phyloP scores from a whole-genome alignment of 2,329 filamentous ascomycete genomes.

The Geosmithia flava region DNA sequence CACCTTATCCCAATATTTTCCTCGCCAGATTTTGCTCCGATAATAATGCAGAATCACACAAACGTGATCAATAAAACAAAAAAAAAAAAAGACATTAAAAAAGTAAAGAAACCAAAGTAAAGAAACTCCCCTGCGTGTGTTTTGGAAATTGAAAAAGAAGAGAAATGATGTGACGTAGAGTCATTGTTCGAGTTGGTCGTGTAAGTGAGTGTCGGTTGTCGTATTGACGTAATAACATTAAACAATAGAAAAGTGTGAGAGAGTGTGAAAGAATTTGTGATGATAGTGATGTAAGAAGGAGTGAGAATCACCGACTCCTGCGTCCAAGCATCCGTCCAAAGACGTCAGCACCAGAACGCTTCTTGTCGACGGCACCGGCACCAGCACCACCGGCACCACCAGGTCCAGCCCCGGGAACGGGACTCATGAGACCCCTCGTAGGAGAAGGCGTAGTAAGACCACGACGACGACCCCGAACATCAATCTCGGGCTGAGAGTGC shows the following conservation, averaged over 20 bases:
- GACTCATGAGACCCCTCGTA: not conserved
- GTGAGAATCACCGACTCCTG: slow-evolving; percentile 6
- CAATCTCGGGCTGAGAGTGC: not conserved
- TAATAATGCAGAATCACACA: no score
- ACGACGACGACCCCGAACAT: slow-evolving; percentile 7
- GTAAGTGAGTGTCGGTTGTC: not conserved
- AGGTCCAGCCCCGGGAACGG: slow-evolving; percentile 6
- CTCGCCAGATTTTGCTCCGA: no score
- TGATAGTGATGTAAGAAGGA: not conserved
- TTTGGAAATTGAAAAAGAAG: no score
- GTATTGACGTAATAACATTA: not conserved
- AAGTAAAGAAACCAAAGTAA: no score
- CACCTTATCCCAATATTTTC: no score
- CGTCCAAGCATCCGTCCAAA: slow-evolving; percentile 24
- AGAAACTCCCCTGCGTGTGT: no score
- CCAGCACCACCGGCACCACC: slow-evolving; percentile 9
- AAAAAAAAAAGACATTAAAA: no score
- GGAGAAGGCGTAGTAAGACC: slow-evolving; percentile 3
- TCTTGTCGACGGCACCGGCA: slow-evolving; percentile 7
- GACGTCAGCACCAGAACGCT: slow-evolving; percentile 18
- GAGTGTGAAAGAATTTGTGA: not conserved
- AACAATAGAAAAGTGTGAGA: not conserved
- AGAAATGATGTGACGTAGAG: no score
- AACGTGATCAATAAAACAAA: no score
- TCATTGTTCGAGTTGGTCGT: not conserved